phyloP scores from a whole-genome alignment of 805 yeast species.

The Saturnispora diversa region DNA sequence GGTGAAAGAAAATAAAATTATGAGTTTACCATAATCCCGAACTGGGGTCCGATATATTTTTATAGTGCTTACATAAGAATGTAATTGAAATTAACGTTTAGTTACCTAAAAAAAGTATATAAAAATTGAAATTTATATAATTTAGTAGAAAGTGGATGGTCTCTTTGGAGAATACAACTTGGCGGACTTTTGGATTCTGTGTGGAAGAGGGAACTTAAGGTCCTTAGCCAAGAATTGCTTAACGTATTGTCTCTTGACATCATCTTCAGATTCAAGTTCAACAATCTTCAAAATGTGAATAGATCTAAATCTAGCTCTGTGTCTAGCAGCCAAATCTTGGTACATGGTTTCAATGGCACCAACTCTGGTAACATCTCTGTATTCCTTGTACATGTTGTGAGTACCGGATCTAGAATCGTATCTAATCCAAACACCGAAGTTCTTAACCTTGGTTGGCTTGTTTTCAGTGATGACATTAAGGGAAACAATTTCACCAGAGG shows the following conservation, averaged over 20 bases:
- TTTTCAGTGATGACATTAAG: conserved; percentile 87
- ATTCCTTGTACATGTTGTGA: conserved; percentile 99
- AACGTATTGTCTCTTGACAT: conserved; percentile 98
- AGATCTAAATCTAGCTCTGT: conserved; percentile 99
- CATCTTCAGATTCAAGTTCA: conserved; percentile 95
- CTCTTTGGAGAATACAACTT: conserved; percentile 84
- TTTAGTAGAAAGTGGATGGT: conserved; percentile 95
- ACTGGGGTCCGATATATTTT: too few species aligned
- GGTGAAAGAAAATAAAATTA: conserved; percentile 2
- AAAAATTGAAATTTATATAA: conserved; percentile 14
- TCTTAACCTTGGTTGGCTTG: conserved; percentile 98
- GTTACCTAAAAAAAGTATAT: conserved; percentile 10
- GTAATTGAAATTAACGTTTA: conserved; percentile 1
- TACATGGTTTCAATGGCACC: conserved; percentile 98
- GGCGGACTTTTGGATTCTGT: conserved; percentile 92
- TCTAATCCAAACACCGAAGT: conserved; percentile 99
- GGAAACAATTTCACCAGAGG: conserved; percentile 98
- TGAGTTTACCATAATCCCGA: too few species aligned
- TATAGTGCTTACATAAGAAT: too few species aligned
- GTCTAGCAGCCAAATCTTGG: conserved; percentile 99
- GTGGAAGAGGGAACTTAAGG: conserved; percentile 99
- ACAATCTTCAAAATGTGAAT: conserved; percentile 99
- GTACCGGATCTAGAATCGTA: conserved; percentile 99
- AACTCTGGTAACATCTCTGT: conserved; percentile 98
- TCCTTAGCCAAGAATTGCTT: conserved; percentile 92